Evolutionary conservation across 345 rosid genomes (phyloP).

Genomic region (Populus ilicifolia): DNA sequence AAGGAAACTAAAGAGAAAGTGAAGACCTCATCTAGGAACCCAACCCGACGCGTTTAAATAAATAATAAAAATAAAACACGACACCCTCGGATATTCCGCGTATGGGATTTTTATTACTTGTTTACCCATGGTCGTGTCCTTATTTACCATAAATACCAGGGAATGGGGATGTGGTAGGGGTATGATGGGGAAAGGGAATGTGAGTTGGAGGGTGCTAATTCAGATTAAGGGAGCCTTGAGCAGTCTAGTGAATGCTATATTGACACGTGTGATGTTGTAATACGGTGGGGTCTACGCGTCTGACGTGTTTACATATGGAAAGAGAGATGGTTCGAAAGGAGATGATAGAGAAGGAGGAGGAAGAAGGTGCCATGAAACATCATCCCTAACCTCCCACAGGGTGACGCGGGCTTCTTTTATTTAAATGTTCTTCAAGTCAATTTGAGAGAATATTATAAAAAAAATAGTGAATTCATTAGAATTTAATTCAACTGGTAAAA

Average conservation of each 20-base stretch:
- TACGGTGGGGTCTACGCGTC: neutral
- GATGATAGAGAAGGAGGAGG: neutral
- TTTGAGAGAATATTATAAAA: too few species aligned
- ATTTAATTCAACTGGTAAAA: too few species aligned
- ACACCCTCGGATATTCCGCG: slow-evolving; percentile 12
- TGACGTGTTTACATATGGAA: neutral
- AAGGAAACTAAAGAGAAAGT: slow-evolving; percentile 9
- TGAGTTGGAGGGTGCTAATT: neutral
- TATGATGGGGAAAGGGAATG: neutral
- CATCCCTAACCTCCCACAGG: neutral
- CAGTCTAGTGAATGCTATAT: neutral
- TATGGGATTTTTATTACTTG: neutral
- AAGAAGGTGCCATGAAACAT: neutral
- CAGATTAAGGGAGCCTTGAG: neutral
- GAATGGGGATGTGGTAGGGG: neutral
- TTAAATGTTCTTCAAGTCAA: too few species aligned
- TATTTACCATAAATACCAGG: neutral
- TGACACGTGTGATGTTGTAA: neutral
- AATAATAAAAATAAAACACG: neutral
- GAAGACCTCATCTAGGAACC: neutral
- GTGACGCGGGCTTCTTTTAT: too few species aligned
- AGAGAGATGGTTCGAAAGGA: neutral
- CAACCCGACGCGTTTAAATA: neutral
- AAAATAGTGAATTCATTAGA: too few species aligned
- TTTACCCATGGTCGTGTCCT: neutral